Evolutionary conservation across 805 yeast genomes (phyloP), one percentile per base, ranked within the genome.

Genomic region (Huiozyma sinensis): DNA sequence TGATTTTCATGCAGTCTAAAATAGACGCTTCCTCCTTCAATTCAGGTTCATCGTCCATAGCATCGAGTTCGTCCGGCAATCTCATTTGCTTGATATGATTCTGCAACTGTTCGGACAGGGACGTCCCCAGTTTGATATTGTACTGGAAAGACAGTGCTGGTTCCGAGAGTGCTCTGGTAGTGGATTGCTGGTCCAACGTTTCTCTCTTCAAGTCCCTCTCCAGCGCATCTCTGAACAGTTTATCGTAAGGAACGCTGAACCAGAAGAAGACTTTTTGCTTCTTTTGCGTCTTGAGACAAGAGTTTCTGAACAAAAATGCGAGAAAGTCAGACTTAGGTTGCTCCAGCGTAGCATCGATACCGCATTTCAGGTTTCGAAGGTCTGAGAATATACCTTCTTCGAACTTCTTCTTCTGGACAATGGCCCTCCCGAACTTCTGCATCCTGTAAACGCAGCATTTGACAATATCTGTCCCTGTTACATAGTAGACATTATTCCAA

Each of bases 311-410:
- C 30, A 90, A 67, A 54, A 90, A 88, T 49, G 83, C 83, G 46
- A 90, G 69, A 60, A 90, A 88, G 33, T 79, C 81, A 0, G 95
- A 84, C 57, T 84, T 79, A 8, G 97, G 95, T 41, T 77, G 78
- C 61, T 90, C 97, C 46, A 90, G 68, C 4, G 86, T 74, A 8
- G 97, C 95, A 67, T 88, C 92, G 6, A 79, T 72, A 13, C 92
- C 95, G 58, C 87, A 77, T 65, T 89, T 90, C 48, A 92, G 69
- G 48, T 83, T 78, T 53, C 98, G 75, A 50, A 90, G 66, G 61
- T 92, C 97, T 6, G 95, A 83, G 54, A 92, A 90, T 30, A 90
- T 79, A 17, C 97, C 97, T 66, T 90, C 98, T 67, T 90, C 97
- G 58, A 90, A 90, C 66, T 92, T 90, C 65, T 92, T 90, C 53